These are phyloP conservation scores for Dryas integrifolia DNA, from an alignment of 331 rosid genomes.

Conservation along the genomic window DNA sequence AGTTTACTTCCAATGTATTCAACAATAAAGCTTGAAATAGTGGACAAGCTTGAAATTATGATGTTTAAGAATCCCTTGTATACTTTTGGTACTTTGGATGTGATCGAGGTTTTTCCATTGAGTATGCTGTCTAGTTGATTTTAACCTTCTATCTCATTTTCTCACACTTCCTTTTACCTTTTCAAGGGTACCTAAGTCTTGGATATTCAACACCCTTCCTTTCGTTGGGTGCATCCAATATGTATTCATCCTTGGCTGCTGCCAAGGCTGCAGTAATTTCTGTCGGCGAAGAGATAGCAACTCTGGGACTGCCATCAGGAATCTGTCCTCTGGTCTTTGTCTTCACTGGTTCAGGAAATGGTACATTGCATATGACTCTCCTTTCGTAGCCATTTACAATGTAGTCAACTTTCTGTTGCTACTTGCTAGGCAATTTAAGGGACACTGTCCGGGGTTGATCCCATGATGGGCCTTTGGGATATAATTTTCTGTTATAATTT, in stretches of 20 bases:
- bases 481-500: background rate
- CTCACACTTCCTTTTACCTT: background rate
- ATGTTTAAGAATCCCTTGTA: background rate
- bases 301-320: slow-evolving; percentile 73
- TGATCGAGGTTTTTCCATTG: background rate
- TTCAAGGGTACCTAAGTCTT: slow-evolving; percentile 69
- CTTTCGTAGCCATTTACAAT: background rate
- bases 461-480: too few species aligned
- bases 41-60: background rate
- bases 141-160: background rate
- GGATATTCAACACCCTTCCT: slow-evolving; percentile 95
- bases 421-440: too few species aligned
- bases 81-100: background rate
- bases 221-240: slow-evolving; percentile 83
- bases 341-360: slow-evolving; percentile 93
- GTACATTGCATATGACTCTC: slow-evolving; percentile 35
- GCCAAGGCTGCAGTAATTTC: slow-evolving; percentile 96
- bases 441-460: too few species aligned
- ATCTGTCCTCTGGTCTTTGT: slow-evolving; percentile 84
- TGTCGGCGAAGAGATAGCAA: slow-evolving; percentile 85
- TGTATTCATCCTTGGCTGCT: slow-evolving; percentile 91
- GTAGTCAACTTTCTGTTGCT: background rate
- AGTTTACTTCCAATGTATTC: background rate
- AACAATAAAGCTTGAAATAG: background rate
- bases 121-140: background rate